Evolutionary conservation across 495 filamentous ascomycete species (phyloP).

Genomic region (Daldinia vernicosa): DNA sequence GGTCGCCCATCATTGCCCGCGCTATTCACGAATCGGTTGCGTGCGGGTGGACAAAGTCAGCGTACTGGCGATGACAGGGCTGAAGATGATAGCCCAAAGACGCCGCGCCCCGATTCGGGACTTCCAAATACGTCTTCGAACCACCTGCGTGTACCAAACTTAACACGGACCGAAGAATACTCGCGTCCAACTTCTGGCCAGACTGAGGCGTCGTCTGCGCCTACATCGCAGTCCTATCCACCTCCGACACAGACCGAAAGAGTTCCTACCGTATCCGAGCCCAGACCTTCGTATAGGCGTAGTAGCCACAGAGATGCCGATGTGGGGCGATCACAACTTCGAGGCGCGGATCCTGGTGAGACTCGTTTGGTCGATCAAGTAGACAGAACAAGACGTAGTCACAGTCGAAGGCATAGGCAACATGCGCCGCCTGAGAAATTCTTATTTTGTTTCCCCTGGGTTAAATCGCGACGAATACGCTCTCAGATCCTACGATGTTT

Average conservation of each 20-base stretch:
- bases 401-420: slow-evolving; percentile 29
- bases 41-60: slow-evolving; percentile 38
- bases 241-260: slow-evolving; percentile 14
- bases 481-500: slow-evolving; percentile 67
- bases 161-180: slow-evolving; percentile 46
- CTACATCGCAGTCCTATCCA: not conserved
- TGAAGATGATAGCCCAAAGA: slow-evolving; percentile 53
- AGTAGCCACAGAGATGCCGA: not conserved
- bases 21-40: slow-evolving; percentile 47
- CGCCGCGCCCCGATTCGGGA: slow-evolving; percentile 49
- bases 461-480: slow-evolving; percentile 62
- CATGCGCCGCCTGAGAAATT: slow-evolving; percentile 52
- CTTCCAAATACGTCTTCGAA: slow-evolving; percentile 51
- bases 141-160: slow-evolving; percentile 52
- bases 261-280: slow-evolving; percentile 29
- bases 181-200: slow-evolving; percentile 45
- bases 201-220: slow-evolving; percentile 15
- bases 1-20: slow-evolving; percentile 46
- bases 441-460: slow-evolving; percentile 61
- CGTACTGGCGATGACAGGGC: slow-evolving; percentile 42
- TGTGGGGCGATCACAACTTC: slow-evolving; percentile 40
- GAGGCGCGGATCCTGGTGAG: slow-evolving; percentile 51
- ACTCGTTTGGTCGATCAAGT: slow-evolving; percentile 46
- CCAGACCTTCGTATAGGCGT: slow-evolving; percentile 21
- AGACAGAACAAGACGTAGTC: slow-evolving; percentile 40